phyloP scores from a whole-genome alignment of 768 basidiomycete species.

The Gymnopilus junonius region DNA sequence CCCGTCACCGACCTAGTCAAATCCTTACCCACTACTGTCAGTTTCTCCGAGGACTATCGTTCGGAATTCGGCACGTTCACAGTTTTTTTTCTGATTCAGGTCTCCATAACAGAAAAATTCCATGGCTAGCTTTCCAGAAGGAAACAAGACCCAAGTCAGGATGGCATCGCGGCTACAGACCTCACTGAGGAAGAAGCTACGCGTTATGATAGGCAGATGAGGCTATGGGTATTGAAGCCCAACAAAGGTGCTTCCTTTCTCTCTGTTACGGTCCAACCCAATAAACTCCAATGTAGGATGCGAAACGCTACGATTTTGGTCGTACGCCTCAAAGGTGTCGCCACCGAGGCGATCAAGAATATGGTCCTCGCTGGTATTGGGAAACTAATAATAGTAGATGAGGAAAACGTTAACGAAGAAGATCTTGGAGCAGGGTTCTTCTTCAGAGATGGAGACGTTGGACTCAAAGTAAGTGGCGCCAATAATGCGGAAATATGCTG shows the following conservation, averaged over 20 bases:
- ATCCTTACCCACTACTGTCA: constrained; percentile 1
- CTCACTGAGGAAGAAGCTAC: constrained; percentile 76
- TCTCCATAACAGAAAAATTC: background rate
- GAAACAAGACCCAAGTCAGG: constrained; percentile 25
- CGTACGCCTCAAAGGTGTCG: constrained; percentile 76
- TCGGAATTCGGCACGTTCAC: background rate
- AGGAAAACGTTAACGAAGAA: constrained; percentile 72
- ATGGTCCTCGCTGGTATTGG: constrained; percentile 97
- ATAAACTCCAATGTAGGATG: constrained; percentile 66
- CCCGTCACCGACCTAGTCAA: constrained; percentile 5
- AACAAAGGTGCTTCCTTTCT: constrained; percentile 70
- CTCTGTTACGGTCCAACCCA: constrained; percentile 11
- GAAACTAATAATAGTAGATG: constrained; percentile 83
- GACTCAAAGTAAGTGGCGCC: constrained; percentile 69
- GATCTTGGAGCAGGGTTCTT: constrained; percentile 95
- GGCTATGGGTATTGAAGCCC: constrained; percentile 97
- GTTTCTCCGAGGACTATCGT: constrained; percentile 7
- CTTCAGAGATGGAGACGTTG: constrained; percentile 92
- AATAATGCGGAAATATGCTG: constrained; percentile 39
- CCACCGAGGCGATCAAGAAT: constrained; percentile 96
- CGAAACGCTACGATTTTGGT: constrained; percentile 90
- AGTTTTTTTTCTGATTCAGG: background rate
- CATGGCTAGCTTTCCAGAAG: constrained; percentile 19
- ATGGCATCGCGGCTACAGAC: constrained; percentile 40
- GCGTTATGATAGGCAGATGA: constrained; percentile 95